Evolutionary conservation across 192 early-diverging fungal genomes (phyloP).

Genomic region (Cetraspora pellucida): DNA sequence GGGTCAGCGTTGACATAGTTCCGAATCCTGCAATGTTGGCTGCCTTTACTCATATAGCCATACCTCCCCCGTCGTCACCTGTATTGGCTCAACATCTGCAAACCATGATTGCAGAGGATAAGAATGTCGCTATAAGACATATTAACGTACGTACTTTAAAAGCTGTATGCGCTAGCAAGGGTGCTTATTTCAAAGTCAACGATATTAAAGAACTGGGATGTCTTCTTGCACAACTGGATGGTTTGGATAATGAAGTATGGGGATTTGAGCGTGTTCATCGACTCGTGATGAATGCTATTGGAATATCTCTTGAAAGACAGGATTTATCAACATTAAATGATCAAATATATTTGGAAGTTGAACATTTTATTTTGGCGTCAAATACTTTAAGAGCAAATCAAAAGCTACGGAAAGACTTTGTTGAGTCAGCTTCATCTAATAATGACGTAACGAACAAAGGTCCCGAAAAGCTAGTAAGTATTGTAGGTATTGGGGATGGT

Average conservation of each 20-base stretch:
- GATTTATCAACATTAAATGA: constrained; percentile 37
- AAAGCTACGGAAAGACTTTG: constrained; percentile 34
- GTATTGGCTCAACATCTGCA: constrained; percentile 34
- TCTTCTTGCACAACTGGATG: constrained; percentile 30
- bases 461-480: constrained; percentile 42
- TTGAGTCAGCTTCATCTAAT: constrained; percentile 24
- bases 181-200: constrained; percentile 33
- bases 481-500: constrained; percentile 43
- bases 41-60: constrained; percentile 30
- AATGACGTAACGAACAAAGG: background rate
- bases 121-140: constrained; percentile 42
- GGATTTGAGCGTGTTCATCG: constrained; percentile 49
- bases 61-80: constrained; percentile 11
- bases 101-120: constrained; percentile 41
- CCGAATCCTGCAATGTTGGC: constrained; percentile 40
- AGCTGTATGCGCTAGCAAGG: constrained; percentile 42
- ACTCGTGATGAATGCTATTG: constrained; percentile 51
- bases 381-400: constrained; percentile 33
- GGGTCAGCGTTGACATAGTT: constrained; percentile 32
- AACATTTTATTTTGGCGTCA: constrained; percentile 31
- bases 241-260: constrained; percentile 47
- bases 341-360: constrained; percentile 32
- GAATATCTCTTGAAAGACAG: constrained; percentile 37
- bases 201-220: constrained; percentile 21
- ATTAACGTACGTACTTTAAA: constrained; percentile 51